Conservation (phyloP, 441 rosid species). For the Pelargonium exstipulatum region DNA sequence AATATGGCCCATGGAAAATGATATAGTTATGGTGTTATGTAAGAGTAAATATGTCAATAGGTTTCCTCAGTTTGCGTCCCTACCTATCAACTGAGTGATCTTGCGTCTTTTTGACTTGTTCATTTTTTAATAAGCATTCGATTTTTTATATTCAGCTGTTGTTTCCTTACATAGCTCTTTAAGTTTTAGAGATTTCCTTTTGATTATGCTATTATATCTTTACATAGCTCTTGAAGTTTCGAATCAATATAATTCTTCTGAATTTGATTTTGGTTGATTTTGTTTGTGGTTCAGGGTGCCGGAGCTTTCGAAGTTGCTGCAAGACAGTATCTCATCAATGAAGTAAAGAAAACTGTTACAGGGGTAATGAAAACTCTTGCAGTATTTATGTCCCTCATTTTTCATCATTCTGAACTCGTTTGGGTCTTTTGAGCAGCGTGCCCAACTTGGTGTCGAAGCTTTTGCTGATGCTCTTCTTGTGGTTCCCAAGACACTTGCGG, state of each 20-base stretch:
- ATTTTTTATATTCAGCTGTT: too few species aligned
- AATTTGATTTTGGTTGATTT: not conserved
- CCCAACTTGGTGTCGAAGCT: constrained; percentile 94
- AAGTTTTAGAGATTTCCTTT: too few species aligned
- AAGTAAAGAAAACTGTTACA: constrained; percentile 81
- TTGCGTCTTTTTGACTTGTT: not conserved
- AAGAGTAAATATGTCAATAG: not conserved
- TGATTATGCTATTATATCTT: not conserved
- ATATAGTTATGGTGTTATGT: not conserved
- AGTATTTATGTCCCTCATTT: not conserved
- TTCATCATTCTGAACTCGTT: not conserved
- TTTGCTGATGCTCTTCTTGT: constrained; percentile 88
- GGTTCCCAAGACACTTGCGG: constrained; percentile 90
- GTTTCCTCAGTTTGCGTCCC: not conserved
- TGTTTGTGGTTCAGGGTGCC: constrained; percentile 59
- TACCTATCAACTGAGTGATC: not conserved
- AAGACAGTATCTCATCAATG: constrained; percentile 67
- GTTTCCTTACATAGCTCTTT: too few species aligned
- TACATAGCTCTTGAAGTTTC: not conserved
- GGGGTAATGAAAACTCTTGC: constrained; percentile 49
- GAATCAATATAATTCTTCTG: not conserved
- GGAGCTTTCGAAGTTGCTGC: constrained; percentile 98
- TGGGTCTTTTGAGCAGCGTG: constrained; percentile 50
- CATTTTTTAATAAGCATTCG: not conserved
- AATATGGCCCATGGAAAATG: too few species aligned